Base-by-base conservation (phyloP, 177 flowering plant genomes). In the Telopea speciosissima region DNA sequence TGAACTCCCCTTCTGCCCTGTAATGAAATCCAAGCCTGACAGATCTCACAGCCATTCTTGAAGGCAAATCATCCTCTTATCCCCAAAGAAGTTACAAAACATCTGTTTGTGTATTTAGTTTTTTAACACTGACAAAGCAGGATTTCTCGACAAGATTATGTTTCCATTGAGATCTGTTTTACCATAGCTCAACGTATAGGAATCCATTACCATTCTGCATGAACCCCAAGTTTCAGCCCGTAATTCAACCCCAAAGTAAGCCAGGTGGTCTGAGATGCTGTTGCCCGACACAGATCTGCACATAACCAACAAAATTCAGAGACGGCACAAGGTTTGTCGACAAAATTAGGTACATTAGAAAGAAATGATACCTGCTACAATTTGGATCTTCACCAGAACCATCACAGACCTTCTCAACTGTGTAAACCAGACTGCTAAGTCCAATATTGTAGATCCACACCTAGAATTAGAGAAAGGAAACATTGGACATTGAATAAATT, bases 341-440 rank as follows among this genome's bases (percentile, higher is more conserved):
- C 24, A 33, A 65, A 21, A 31, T 68, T 40, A 25, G 22, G 31
- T 40, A 24, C 25, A n/a, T 10, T 3, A 54, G 40, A 61, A 62
- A 66, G 24, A 23, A 12, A 8, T 26, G 70, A 8, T 77, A 84
- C 99, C 99, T 88, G 90, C 98, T 86, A 74, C 99, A 96, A n/a
- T 82, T 8, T 49, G 98, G 96, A 75, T 96, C 99, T 81, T 96
- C 99, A n/a, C 99, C 99, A 52, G 97, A 85, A 63, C 63, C 76
- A 78, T 96, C 99, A 73, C 99, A 96, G 26, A 90, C 77, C 78
- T 89, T 83, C 85, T 93, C 99, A 62, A 83, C 86, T 54, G 36
- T 24, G 74, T 88, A 90, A 60, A 87, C 78, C 42, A 90, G 77
- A 82, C 87, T 87, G 74, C 82, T 92, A 62, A 82, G 68, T 64